Conservation (phyloP, 495 filamentous ascomycete genomes). For the Hypoxylon trugodes region DNA sequence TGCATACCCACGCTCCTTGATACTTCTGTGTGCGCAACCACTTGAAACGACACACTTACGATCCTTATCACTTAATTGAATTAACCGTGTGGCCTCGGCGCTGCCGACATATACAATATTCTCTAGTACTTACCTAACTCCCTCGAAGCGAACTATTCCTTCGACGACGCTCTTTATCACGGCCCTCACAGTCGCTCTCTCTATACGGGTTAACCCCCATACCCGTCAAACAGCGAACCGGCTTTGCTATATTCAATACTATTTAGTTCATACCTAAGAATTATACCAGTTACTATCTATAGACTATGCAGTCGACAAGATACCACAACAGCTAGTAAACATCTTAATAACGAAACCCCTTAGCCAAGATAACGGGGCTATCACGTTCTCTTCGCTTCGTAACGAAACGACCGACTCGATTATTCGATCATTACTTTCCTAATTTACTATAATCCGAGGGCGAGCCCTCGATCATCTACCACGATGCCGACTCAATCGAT, state of each 20-base stretch:
- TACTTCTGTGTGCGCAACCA: conserved; percentile 4
- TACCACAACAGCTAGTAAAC: conserved; percentile 6
- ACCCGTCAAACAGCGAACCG: neutral
- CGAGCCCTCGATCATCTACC: conserved; percentile 15
- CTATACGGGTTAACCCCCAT: neutral
- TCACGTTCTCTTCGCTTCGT: neutral
- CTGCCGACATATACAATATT: neutral
- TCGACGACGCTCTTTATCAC: conserved; percentile 2
- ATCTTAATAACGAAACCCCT: neutral
- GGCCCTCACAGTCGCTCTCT: neutral
- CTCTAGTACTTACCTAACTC: neutral
- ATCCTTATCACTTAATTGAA: conserved; percentile 31
- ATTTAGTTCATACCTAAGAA: neutral
- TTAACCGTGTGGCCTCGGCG: neutral
- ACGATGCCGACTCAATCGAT: conserved; percentile 47
- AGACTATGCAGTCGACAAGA: conserved; percentile 29
- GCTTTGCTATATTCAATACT: neutral
- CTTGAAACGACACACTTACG: conserved; percentile 30
- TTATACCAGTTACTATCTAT: neutral
- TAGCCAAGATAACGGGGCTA: conserved; percentile 5
- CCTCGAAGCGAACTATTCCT: neutral
- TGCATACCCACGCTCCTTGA: conserved; percentile 33
- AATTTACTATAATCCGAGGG: neutral
- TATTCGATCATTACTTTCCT: neutral
- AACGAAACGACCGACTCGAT: neutral